Percentiles rank a stretch among this genome's conserved stretches.
These are phyloP conservation scores for Prunus davidiana DNA, from an alignment of 306 rosid species.

Conservation along the genomic window DNA sequence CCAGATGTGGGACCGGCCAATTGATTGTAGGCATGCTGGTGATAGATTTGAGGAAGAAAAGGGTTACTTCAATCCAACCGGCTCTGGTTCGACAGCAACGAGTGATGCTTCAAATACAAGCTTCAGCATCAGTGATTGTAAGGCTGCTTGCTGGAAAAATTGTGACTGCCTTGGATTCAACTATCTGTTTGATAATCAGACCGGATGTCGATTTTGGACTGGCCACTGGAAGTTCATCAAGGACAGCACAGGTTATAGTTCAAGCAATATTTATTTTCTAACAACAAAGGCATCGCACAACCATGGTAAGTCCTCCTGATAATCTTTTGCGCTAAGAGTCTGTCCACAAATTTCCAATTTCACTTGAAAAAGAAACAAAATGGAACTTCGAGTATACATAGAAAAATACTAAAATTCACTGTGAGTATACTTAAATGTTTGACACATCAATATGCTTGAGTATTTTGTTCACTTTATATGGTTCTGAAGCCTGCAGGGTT, in stretches of 20 bases:
- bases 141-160: slow-evolving; percentile 9
- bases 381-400: too few relatives aligned
- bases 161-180: slow-evolving; percentile 17
- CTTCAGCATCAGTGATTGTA: not conserved
- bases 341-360: too few relatives aligned
- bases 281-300: too few relatives aligned
- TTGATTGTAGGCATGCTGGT: not conserved
- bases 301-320: too few relatives aligned
- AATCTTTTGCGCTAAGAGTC: too few relatives aligned
- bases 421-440: too few relatives aligned
- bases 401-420: too few relatives aligned
- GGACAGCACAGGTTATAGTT: not conserved
- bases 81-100: not conserved
- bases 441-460: too few relatives aligned
- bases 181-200: not conserved
- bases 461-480: too few relatives aligned
- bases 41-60: not conserved
- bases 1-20: not conserved
- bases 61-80: not conserved
- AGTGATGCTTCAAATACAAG: not conserved
- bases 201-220: slow-evolving; percentile 14
- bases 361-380: too few relatives aligned
- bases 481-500: too few relatives aligned
- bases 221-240: not conserved
- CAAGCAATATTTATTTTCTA: too few relatives aligned